Percentiles rank a stretch among this genome's conserved stretches.
phyloP scores from a whole-genome alignment of 176 grass and related monocot species.

The barley (Hordeum vulgare) region DNA sequence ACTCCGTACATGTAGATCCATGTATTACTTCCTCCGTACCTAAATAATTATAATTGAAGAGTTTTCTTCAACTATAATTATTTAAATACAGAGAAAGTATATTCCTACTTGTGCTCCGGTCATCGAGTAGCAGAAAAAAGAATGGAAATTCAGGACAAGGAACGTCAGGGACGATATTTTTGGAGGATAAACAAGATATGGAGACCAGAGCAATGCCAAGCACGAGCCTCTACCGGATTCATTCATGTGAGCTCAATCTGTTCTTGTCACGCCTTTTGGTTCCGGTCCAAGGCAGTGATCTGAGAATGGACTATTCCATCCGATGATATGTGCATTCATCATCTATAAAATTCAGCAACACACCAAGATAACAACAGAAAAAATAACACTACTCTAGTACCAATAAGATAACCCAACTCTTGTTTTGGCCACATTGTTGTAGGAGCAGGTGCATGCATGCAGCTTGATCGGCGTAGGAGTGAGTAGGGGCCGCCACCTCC shows the following conservation, averaged over 20 bases:
- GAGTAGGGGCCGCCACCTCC: slow-evolving; percentile 1
- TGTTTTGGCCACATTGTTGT: background rate
- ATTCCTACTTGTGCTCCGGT: background rate
- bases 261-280: background rate
- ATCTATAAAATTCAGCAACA: background rate
- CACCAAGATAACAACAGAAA: background rate
- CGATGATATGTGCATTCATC: background rate
- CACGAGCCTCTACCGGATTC: background rate
- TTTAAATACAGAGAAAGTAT: too few relatives aligned
- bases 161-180: background rate
- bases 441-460: background rate
- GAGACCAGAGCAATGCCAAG: background rate
- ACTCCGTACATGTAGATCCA: background rate
- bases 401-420: too few relatives aligned
- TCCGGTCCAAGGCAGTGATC: background rate
- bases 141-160: background rate
- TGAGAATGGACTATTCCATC: background rate
- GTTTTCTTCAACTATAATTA: too few relatives aligned
- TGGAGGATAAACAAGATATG: background rate
- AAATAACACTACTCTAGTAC: background rate
- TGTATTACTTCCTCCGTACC: too few relatives aligned
- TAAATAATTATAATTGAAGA: too few relatives aligned
- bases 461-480: background rate
- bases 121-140: background rate
- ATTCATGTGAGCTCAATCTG: background rate